Evolutionary conservation across 345 rosid genomes (phyloP), one percentile per base, ranked within the genome.

Genomic region (Populus nigra): DNA sequence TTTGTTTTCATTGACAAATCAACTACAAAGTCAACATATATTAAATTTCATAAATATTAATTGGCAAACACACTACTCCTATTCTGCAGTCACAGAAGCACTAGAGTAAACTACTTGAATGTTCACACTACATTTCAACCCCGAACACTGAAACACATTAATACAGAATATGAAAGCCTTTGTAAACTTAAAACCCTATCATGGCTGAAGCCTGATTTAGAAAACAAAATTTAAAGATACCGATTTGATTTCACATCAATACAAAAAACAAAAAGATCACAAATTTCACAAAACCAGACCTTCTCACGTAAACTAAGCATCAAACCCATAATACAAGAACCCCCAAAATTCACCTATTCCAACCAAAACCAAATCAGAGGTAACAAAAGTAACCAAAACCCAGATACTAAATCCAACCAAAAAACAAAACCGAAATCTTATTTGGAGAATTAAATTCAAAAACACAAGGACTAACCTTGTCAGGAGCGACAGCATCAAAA

Each of bases 401-500:
- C 69, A 73, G 61, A 65, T 20, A 22, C 77, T 39, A 80, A 77
- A 66, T 53, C 9, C 31, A 49, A 8, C 50, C 67, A 35, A 17
- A 47, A 77, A n/a, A 13, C 20, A 65, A 22, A 27, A 55, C 1
- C 2, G 50, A 11, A 47, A 50, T 50, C 55, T 15, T 50, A 16
- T 50, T 22, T 17, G 55, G 55, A 50, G 55, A 50, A 47, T 47
- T 47, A 15, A 11, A 47, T 15, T 47, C 7, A 65, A 61, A 55
- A 18, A 31, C 22, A 47, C 49, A 65, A 39, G 18, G 8, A 9
- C 57, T 38, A 69, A 84, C 89, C 86, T 87, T 87, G 33, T 87
- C 86, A 6, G 88, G 85, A 9, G 88, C 69, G 74, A 87, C 86
- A n/a, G 83, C 84, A 59, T 84, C 86, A 65, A 87, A 87, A 15